Conservation (phyloP, 176 grass and related monocot species). For the Avena eriantha region DNA sequence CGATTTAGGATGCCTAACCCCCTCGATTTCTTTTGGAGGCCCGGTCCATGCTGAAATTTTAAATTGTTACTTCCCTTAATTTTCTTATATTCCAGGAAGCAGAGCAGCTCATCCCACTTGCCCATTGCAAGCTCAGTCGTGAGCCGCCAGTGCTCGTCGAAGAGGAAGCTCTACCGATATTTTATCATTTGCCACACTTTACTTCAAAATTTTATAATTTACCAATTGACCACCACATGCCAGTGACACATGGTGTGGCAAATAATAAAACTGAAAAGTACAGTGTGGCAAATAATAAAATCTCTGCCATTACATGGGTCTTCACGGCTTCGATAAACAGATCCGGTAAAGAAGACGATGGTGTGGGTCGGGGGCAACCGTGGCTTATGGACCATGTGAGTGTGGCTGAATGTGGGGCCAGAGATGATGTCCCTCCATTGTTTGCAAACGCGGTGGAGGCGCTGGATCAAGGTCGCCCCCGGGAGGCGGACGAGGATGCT, state of each 20-base stretch:
- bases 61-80: no score
- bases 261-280: no score
- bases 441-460: constrained; percentile 2
- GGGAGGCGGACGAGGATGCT: not conserved
- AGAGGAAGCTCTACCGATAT: not conserved
- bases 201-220: no score
- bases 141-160: not conserved
- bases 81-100: not conserved
- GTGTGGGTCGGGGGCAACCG: not conserved
- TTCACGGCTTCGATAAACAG: not conserved
- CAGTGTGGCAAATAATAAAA: no score
- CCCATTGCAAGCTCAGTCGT: not conserved
- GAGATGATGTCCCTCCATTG: not conserved
- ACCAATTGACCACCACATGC: no score
- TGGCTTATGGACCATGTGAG: not conserved
- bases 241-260: no score
- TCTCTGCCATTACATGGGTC: not conserved
- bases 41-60: no score
- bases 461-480: constrained; percentile 2
- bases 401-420: not conserved
- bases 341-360: not conserved
- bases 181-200: no score
- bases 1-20: no score
- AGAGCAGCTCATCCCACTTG: not conserved
- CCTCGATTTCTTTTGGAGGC: no score